Percentiles rank a stretch among this genome's conserved stretches.
These are phyloP conservation scores for Leccinum discolor DNA, from an alignment of 1,284 basidiomycete genomes.

Conservation along the genomic window DNA sequence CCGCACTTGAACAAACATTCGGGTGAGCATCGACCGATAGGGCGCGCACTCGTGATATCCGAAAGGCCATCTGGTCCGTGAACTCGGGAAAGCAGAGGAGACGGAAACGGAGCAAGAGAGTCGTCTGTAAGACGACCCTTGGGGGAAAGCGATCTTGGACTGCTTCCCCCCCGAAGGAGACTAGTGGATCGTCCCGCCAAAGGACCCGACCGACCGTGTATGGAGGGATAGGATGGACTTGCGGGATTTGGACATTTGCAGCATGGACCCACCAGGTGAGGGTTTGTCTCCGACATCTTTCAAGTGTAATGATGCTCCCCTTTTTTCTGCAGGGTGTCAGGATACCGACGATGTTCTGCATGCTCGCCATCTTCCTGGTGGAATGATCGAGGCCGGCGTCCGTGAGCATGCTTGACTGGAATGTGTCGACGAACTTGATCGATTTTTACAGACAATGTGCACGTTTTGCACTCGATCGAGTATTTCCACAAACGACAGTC, in stretches of 20 bases:
- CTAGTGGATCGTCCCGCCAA: constrained; percentile 90
- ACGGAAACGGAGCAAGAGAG: constrained; percentile 98
- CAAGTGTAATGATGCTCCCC: neutral
- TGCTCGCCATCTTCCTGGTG: constrained; percentile 86
- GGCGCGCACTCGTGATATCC: constrained; percentile 87
- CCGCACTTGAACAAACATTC: constrained; percentile 87
- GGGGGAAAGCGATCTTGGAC: constrained; percentile 87
- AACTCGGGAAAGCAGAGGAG: constrained; percentile 89
- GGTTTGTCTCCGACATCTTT: neutral
- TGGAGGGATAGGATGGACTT: constrained; percentile 94
- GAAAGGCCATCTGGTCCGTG: constrained; percentile 96
- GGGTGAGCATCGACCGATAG: constrained; percentile 76
- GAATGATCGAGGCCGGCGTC: constrained; percentile 97
- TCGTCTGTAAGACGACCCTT: constrained; percentile 93
- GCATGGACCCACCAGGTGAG: constrained; percentile 92
- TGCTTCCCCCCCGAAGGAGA: constrained; percentile 94
- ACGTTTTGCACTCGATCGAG: constrained; percentile 81
- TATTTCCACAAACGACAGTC: no score
- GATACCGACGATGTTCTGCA: constrained; percentile 68
- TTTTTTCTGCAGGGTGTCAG: constrained; percentile 73
- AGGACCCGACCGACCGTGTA: constrained; percentile 50
- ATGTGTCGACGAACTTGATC: neutral
- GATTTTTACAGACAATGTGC: constrained; percentile 82
- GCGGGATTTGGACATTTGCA: constrained; percentile 87
- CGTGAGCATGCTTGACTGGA: constrained; percentile 61